Percentiles rank a stretch among this genome's conserved stretches.
phyloP scores from a whole-genome alignment of 768 basidiomycete genomes.

The Hygrophoropsis aurantiaca region DNA sequence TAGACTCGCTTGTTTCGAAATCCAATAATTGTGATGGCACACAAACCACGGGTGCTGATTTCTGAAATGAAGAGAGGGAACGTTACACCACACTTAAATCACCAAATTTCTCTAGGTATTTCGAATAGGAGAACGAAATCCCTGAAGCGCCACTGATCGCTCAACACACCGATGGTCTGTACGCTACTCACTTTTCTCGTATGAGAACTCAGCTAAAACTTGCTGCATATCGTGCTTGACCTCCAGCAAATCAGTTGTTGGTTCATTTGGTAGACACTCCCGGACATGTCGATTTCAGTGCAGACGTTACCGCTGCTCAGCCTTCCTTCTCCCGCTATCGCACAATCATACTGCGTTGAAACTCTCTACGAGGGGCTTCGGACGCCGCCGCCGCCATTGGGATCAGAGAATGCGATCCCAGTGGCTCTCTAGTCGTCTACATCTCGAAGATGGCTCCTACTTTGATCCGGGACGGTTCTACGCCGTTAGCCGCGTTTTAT shows the following conservation, averaged over 20 bases:
- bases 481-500: conserved; percentile 98
- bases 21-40: conserved; percentile 95
- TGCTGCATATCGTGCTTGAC: conserved; percentile 1
- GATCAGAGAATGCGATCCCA: conserved; percentile 94
- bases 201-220: neutral
- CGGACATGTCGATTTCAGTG: conserved; percentile 98
- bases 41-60: conserved; percentile 81
- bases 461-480: conserved; percentile 98
- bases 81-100: conserved; percentile 98
- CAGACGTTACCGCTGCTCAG: conserved; percentile 96
- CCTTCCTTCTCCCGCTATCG: conserved; percentile 90
- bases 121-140: conserved; percentile 78
- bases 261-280: conserved; percentile 98
- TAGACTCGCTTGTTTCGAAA: conserved; percentile 93
- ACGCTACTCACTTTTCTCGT: conserved; percentile 12
- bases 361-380: conserved; percentile 97
- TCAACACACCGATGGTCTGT: conserved; percentile 82
- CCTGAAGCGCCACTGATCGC: conserved; percentile 69
- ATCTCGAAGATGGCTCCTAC: conserved; percentile 99
- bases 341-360: conserved; percentile 94
- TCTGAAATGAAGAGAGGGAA: conserved; percentile 92
- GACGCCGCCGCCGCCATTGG: conserved; percentile 96
- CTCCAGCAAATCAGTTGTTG: conserved; percentile 84
- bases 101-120: conserved; percentile 97
- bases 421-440: conserved; percentile 89